Base-by-base conservation (phyloP, 73 alveolate genomes). In the Tetrahymena elliotti region DNA sequence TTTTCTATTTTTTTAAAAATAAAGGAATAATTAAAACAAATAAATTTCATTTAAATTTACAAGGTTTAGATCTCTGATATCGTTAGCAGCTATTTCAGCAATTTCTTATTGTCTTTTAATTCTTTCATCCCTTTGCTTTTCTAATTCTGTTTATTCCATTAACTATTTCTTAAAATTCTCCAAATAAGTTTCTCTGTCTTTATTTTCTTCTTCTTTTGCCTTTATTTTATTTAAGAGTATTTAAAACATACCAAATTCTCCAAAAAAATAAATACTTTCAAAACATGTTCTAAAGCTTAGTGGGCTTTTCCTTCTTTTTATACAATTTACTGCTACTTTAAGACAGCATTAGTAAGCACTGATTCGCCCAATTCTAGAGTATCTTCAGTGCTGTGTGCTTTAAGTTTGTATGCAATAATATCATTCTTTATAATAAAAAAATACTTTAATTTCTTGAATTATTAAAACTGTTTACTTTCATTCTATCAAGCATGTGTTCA, bases 41-140 rank as follows among this genome's bases (percentile, higher is more conserved):
- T 68, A 6, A 68, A 4, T 68, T 68, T 68, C 1, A 22, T 68
- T 68, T 27, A 68, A 68, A 2, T 68, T 68, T 68, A 68, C 88
- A 6, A 94, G 34, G 8, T 94, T 52, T 6, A 92, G 53, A 94
- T 94, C 96, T 92, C 88, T 94, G 5, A 94, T 94, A 53, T 92
- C 95, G 40, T 94, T 94, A 8, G 96, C 96, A 31, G 96, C 96
- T 22, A 94, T 94, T 88, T 94, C 96, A n/a, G 96, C 96, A 4
- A 94, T 94, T 35, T 94, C 96, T 52, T 94, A 94, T 94, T 94
- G 31, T 92, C 96, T 94, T 41, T 94, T 94, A 20, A 84, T 92
- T 88, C 96, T 84, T 31, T 94, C 96, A 16, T 94, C 96, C 84
- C 95, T 94, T 88, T 94, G 82, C 83, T 88, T 39, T n/a, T 94